Conservation (phyloP, 2,329 filamentous ascomycete genomes). For the Colletotrichum costaricense region DNA sequence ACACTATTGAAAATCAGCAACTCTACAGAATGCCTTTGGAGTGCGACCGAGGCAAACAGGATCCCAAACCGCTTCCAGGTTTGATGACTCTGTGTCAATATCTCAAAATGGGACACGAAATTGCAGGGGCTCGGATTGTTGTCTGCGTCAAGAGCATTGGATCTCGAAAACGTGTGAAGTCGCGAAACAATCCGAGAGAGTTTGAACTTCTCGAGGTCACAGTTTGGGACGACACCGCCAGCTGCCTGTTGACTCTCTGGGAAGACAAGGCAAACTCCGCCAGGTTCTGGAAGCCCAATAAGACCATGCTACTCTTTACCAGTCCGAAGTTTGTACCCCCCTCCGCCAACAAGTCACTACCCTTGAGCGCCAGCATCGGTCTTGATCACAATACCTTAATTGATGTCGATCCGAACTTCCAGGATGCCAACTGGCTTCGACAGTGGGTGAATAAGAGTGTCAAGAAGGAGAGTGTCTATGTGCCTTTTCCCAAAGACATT, state of each 20-base stretch:
- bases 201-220: slow-evolving; percentile 59
- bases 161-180: slow-evolving; percentile 58
- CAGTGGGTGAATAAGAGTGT: slow-evolving; percentile 58
- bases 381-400: slow-evolving; percentile 58
- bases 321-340: slow-evolving; percentile 45
- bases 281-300: slow-evolving; percentile 56
- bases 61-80: slow-evolving; percentile 47
- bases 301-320: slow-evolving; percentile 62
- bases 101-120: slow-evolving; percentile 63
- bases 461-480: slow-evolving; percentile 61
- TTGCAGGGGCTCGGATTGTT: slow-evolving; percentile 61
- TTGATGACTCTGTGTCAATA: slow-evolving; percentile 69
- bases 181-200: neutral
- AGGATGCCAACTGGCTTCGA: slow-evolving; percentile 65
- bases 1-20: slow-evolving; percentile 40
- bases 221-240: slow-evolving; percentile 68
- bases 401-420: slow-evolving; percentile 65
- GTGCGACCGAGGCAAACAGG: slow-evolving; percentile 40
- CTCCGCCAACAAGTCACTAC: neutral
- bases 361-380: slow-evolving; percentile 38
- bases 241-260: slow-evolving; percentile 66
- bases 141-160: slow-evolving; percentile 70
- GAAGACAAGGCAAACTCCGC: slow-evolving; percentile 58
- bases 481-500: slow-evolving; percentile 55
- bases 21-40: slow-evolving; percentile 58